Evolutionary conservation across 495 filamentous ascomycete genomes (phyloP), one percentile per base, ranked within the genome.

Genomic region (Immersiella caudata): DNA sequence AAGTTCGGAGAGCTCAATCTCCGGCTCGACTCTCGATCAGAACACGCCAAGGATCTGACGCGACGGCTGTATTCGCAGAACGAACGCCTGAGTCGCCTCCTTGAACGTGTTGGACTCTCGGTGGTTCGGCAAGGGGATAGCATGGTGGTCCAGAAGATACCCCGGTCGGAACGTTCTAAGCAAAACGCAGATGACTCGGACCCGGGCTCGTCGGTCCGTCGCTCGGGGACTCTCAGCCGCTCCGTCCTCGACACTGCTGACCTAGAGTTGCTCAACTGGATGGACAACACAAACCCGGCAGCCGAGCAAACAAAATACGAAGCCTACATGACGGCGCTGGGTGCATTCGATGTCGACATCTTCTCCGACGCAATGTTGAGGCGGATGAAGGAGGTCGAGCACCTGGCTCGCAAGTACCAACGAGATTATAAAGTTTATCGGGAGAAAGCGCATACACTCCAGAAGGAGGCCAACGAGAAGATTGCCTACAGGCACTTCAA

Each of bases 401-500:
- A 92, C 65, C 89, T 94, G 60, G 93, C 93, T 16, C 90, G 93
- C 22, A 97, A 96, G 77, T 91, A 91, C 82, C 91, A 93, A 74
- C 93, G 91, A 67, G 96, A 99, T 76, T 89, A 91, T 27, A 86
- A 90, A 8, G 86, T 85, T 1, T 97, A 97, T 73, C 88, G 94
- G 25, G 95, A 98, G 55, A 95, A 94, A 71, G 89, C 92, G 21
- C 91, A 96, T 66, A 83, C 86, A n/a, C 79, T 87, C 18, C 92
- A 96, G 67, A 90, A 90, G 70, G 95, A 99, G 73, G 88, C 93
- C 1, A 92, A 96, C 68, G 92, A 97, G 63, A 97, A 97, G 78
- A 97, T 99, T 71, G 93, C 96, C n/a, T 96, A 92, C 75, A 90
- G 91, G 57, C 88, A 93, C 21, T 99, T 99, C 84, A 98, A 97